A percentile compares a stretch with the other conserved stretches of the same genome.
phyloP scores from a whole-genome alignment of 148 eudicot genomes.

The Vaccinium vitisidaea region DNA sequence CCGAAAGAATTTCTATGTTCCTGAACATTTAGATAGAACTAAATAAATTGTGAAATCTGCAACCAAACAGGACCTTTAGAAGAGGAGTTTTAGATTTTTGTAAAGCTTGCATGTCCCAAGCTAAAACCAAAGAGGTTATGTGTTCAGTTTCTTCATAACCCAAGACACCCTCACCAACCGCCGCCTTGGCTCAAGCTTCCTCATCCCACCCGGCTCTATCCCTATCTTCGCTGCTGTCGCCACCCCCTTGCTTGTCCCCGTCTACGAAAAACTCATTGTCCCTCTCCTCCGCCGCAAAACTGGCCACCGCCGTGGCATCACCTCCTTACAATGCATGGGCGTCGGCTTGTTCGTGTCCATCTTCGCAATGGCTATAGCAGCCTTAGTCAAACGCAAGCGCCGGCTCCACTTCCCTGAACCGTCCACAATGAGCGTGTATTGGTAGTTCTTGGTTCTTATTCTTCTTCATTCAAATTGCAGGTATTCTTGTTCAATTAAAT shows the following conservation, averaged over 20 bases:
- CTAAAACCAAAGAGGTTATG: too few species aligned
- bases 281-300: slow-evolving; percentile 41
- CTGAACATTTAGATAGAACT: too few species aligned
- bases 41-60: too few species aligned
- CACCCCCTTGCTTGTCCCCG: slow-evolving; percentile 43
- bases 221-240: slow-evolving; percentile 45
- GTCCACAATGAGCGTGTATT: slow-evolving; percentile 22
- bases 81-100: too few species aligned
- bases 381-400: slow-evolving; percentile 36
- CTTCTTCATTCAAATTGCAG: too few species aligned
- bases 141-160: slow-evolving; percentile 45
- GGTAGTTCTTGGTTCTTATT: too few species aligned
- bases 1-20: too few species aligned
- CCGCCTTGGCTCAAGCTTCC: slow-evolving; percentile 33
- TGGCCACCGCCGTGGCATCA: slow-evolving; percentile 49
- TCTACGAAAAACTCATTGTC: slow-evolving; percentile 43
- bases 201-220: slow-evolving; percentile 47
- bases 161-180: slow-evolving; percentile 51
- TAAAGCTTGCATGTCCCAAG: too few species aligned
- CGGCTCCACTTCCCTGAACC: slow-evolving; percentile 20
- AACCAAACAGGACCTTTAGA: too few species aligned
- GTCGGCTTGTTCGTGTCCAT: slow-evolving; percentile 46
- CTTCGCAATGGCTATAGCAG: slow-evolving; percentile 40
- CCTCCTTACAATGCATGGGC: slow-evolving; percentile 59
- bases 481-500: too few species aligned